Evolutionary conservation across 495 filamentous ascomycete species (phyloP), one percentile per base, ranked within the genome.

Genomic region (Filosporella fistucella): DNA sequence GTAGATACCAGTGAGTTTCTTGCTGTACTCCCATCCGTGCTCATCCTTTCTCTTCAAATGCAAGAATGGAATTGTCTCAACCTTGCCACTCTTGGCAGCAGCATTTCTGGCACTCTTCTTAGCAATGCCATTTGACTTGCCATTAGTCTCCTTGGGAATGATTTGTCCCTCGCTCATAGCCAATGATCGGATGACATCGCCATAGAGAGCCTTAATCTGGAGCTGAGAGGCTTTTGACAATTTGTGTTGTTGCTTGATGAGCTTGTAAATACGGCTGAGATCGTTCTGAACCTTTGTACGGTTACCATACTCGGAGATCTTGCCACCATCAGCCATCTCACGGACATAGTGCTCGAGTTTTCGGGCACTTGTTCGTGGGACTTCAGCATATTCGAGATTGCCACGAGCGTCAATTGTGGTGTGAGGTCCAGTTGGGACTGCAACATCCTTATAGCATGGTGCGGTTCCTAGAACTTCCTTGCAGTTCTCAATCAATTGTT

Each of bases 291-390:
- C 94, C 72, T 97, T 98, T 28, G 88, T 91, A 11, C 93, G 84
- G 70, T 96, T 98, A 63, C 93, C 93, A 65, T 98, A 98, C 64
- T 98, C 93, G 16, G 90, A 96, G 47, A 98, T 90, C 62, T 96
- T 96, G 51, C 93, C 93, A 21, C 93, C 93, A 51, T 96, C 91
- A 1, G 93, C 93, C 93, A 99, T 97, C 63, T 99, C 91, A 59
- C 85, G 87, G 23, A 99, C 93, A 57, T 99, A 99, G 63, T 96
- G 91, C 70, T 99, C 93, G 24, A 99, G 80, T 69, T 99, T 99
- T 43, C 94, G 85, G 60, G 89, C 90, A 61, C 89, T 94, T 9
- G 85, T 71, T 25, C 94, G 80, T n/a, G 89, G 86, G 13, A 84
- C 74, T 68, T 99, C 93, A 56, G 88, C 75, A 62, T 94, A 99